A percentile compares a stretch with the other conserved stretches of the same genome.
These are phyloP conservation scores for Cutaneotrichosporon cutaneum DNA, from an alignment of 1,284 basidiomycete genomes.

Conservation along the genomic window DNA sequence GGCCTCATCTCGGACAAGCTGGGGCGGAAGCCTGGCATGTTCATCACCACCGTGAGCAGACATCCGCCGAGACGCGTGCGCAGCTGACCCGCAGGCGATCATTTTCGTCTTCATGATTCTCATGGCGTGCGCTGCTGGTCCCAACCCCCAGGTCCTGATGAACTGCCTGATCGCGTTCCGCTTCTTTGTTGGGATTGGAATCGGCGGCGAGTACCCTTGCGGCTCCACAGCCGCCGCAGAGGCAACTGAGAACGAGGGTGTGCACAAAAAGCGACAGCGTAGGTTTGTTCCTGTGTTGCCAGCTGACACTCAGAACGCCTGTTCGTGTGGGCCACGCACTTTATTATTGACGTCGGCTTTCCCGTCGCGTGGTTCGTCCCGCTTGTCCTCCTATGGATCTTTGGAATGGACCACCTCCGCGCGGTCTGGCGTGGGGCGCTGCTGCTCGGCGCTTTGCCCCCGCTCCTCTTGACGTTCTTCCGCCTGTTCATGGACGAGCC, in stretches of 20 bases:
- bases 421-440: slow-evolving; percentile 85
- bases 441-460: slow-evolving; percentile 80
- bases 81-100: slow-evolving; percentile 10
- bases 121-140: slow-evolving; percentile 57
- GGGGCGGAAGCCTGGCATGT: slow-evolving; percentile 66
- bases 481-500: slow-evolving; percentile 78
- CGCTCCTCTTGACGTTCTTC: slow-evolving; percentile 75
- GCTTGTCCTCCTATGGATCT: slow-evolving; percentile 82
- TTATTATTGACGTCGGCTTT: slow-evolving; percentile 26
- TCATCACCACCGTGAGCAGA: slow-evolving; percentile 17
- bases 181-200: slow-evolving; percentile 73
- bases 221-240: slow-evolving; percentile 65
- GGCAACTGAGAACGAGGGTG: slow-evolving; percentile 71
- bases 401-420: slow-evolving; percentile 73
- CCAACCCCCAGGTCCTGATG: slow-evolving; percentile 60
- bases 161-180: slow-evolving; percentile 77
- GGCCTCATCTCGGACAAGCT: slow-evolving; percentile 77
- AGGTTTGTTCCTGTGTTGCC: neutral
- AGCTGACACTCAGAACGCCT: slow-evolving; percentile 58
- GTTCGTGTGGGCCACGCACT: slow-evolving; percentile 59
- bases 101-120: slow-evolving; percentile 48
- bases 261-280: slow-evolving; percentile 71
- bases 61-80: neutral
- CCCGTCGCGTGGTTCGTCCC: slow-evolving; percentile 77
- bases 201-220: slow-evolving; percentile 84